Evolutionary conservation across 345 rosid genomes (phyloP).

Genomic region (Odontarrhena argentea): DNA sequence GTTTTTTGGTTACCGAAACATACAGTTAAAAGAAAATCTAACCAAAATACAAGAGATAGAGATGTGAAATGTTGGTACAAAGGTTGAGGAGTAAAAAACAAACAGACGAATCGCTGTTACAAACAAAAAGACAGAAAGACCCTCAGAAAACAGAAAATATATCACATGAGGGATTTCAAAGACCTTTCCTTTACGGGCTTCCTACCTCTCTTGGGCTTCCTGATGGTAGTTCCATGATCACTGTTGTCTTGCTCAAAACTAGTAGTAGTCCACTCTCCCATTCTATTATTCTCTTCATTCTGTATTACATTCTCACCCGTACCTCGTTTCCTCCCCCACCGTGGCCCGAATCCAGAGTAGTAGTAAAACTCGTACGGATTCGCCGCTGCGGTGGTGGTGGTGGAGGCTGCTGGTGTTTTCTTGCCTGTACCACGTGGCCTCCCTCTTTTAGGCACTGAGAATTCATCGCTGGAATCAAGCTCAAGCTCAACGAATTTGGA

Average conservation of each 20-base stretch:
- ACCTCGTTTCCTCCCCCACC: slow-evolving; percentile 70
- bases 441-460: slow-evolving; percentile 46
- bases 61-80: too few species aligned
- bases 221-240: slow-evolving; percentile 36
- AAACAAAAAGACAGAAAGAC: slow-evolving; percentile 22
- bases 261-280: slow-evolving; percentile 25
- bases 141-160: slow-evolving; percentile 7
- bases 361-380: slow-evolving; percentile 82
- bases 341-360: slow-evolving; percentile 94
- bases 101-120: too few species aligned
- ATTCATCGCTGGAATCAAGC: slow-evolving; percentile 7
- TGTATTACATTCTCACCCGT: not conserved
- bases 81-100: too few species aligned
- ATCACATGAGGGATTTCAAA: slow-evolving; percentile 86
- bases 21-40: too few species aligned
- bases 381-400: slow-evolving; percentile 34
- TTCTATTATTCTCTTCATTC: slow-evolving; percentile 17
- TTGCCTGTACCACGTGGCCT: slow-evolving; percentile 49
- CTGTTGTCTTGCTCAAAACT: slow-evolving; percentile 22
- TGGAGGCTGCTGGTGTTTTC: slow-evolving; percentile 32
- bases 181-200: slow-evolving; percentile 90
- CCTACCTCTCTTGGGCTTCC: slow-evolving; percentile 61
- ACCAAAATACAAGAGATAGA: too few species aligned
- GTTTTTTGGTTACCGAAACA: too few species aligned
- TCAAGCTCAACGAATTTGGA: slow-evolving; percentile 31